These are phyloP conservation scores for Pseudogymnoascus sp. DNA, from an alignment of 2,329 filamentous ascomycete species.

Conservation along the genomic window DNA sequence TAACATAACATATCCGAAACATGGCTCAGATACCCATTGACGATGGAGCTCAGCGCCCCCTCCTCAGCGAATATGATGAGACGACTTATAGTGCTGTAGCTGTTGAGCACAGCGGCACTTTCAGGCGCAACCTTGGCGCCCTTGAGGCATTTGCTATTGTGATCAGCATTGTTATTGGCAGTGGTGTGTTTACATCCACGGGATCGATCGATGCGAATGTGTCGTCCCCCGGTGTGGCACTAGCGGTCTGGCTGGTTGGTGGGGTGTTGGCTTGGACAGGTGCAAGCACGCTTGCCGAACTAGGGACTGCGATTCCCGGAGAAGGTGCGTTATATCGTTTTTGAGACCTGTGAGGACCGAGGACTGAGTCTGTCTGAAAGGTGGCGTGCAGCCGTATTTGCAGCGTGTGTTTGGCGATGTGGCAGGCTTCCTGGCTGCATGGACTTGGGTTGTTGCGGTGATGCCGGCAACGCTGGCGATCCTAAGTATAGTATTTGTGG, in stretches of 20 bases:
- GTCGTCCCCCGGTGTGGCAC: constrained; percentile 51
- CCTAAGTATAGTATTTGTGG: constrained; percentile 56
- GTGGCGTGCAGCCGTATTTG: constrained; percentile 58
- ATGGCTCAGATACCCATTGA: not conserved
- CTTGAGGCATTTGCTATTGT: constrained; percentile 52
- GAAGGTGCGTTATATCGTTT: constrained; percentile 38
- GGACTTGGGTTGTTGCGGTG: constrained; percentile 59
- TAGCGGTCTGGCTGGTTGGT: constrained; percentile 55
- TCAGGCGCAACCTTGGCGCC: constrained; percentile 40
- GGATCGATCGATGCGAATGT: constrained; percentile 58
- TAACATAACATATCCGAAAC: not conserved
- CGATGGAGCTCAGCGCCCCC: constrained; percentile 7
- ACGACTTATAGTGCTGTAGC: not conserved
- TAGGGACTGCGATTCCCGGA: constrained; percentile 56
- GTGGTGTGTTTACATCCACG: constrained; percentile 59
- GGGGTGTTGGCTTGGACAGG: constrained; percentile 59
- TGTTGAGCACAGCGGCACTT: constrained; percentile 23
- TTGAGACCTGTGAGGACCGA: not conserved
- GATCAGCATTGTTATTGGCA: constrained; percentile 58
- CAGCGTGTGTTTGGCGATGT: constrained; percentile 55
- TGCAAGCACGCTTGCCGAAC: constrained; percentile 54
- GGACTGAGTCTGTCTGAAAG: constrained; percentile 23
- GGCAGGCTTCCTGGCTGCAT: constrained; percentile 56
- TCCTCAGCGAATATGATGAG: constrained; percentile 7
- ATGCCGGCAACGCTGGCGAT: constrained; percentile 61